Base-by-base conservation (phyloP, 2,329 filamentous ascomycete genomes). In the Leptographium lundbergii region DNA sequence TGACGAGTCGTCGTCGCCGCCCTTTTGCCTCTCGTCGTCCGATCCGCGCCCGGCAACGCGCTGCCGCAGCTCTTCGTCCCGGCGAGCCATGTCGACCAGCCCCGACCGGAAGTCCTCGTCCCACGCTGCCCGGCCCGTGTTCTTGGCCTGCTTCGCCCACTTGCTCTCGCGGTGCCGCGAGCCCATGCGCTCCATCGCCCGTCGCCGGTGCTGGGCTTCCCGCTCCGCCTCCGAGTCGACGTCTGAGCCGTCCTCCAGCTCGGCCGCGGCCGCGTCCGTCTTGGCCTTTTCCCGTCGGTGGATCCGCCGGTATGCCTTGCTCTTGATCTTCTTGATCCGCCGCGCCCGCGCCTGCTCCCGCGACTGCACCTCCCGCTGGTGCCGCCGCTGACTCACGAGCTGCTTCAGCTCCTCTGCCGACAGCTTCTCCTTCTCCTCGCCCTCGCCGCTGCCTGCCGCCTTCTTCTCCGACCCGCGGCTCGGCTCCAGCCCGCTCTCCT, bases 251-350 rank as follows among this genome's bases (percentile, higher is more conserved):
- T 84, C 88, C 63, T 80, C 81, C 14, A 73, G 71, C 22, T 76
- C 78, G 22, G 73, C 73, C 19, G 74, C 70, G 19, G 78, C 80
- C 68, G 77, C 74, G 70, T 84, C 71, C 61, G 82, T 70, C 59
- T 80, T 75, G 64, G 79, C 72, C 65, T 76, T 67, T 71, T 85
- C 88, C 69, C 87, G 96, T 45, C 92, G 85, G 72, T 97, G 92
- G 17, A 97, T 87, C 52, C 91, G 86, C 59, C 92, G 88, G 70
- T 95, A 99, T 0, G 91, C 83, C 72, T 96, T 99, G 70, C 89
- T 95, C 79, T 99, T 99, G 75, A 99, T 99, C 77, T 97, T 97
- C 75, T 96, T 96, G 73, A 99, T 90, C 27, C 94, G 86, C 73
- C 91, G 95, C 9, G 91, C 83, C 59, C 91, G 87, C 51, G 91